Conservation (phyloP, 2,329 filamentous ascomycete genomes). For the Fonsecaea pedrosoi region DNA sequence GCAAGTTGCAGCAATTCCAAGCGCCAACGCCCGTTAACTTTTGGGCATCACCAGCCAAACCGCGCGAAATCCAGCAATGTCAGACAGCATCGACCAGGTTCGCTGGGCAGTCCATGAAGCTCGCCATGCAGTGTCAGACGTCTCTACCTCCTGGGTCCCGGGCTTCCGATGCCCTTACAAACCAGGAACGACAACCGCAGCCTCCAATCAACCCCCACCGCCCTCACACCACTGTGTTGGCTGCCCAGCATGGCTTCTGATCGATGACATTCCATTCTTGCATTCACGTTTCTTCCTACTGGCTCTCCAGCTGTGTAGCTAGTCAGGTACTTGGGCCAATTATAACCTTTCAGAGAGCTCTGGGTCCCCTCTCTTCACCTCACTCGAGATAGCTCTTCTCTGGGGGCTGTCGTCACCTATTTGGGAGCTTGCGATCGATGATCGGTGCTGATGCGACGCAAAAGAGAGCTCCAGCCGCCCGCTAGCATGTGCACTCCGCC, state of each 20-base stretch:
- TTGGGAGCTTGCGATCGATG: conserved; percentile 24
- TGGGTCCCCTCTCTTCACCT: conserved; percentile 5
- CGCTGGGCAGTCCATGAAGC: background rate
- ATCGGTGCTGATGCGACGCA: conserved; percentile 11
- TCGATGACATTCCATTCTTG: conserved; percentile 24
- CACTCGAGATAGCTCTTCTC: conserved; percentile 4
- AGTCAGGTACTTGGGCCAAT: conserved; percentile 32
- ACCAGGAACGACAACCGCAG: conserved; percentile 9
- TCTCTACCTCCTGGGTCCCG: background rate
- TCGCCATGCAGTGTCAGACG: background rate
- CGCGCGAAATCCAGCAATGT: background rate
- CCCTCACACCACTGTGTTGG: conserved; percentile 13
- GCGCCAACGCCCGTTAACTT: conserved; percentile 14
- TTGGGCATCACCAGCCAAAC: conserved; percentile 1
- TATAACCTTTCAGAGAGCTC: conserved; percentile 6
- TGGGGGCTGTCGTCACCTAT: conserved; percentile 19
- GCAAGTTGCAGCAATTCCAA: conserved; percentile 11
- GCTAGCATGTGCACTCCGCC: conserved; percentile 23
- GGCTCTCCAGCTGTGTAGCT: conserved; percentile 7
- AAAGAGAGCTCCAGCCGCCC: conserved; percentile 7
- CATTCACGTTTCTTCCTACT: conserved; percentile 14
- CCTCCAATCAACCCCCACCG: conserved; percentile 10
- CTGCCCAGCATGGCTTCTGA: conserved; percentile 22
- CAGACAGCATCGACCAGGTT: background rate
- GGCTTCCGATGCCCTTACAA: conserved; percentile 1